phyloP scores from a whole-genome alignment of 306 rosid species.

The Vigna hirtella region DNA sequence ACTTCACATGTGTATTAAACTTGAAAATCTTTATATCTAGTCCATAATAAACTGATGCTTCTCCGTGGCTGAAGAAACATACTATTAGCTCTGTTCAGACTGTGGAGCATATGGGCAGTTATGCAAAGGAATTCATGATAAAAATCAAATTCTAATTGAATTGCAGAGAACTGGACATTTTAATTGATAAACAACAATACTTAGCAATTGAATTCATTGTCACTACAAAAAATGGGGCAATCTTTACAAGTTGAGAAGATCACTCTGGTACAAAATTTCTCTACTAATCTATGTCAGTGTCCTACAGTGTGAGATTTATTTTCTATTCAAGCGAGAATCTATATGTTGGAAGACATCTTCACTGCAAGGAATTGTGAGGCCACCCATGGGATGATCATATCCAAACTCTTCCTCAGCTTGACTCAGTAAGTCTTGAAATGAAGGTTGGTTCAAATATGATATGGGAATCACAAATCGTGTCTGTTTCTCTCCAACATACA shows the following conservation, averaged over 20 bases:
- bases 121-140: background rate
- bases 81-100: background rate
- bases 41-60: background rate
- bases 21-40: background rate
- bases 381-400: conserved; percentile 59
- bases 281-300: conserved; percentile 9
- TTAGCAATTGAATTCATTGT: background rate
- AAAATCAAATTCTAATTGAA: background rate
- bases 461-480: conserved; percentile 53
- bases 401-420: conserved; percentile 53
- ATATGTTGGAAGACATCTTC: conserved; percentile 26
- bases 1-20: background rate
- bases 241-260: conserved; percentile 5
- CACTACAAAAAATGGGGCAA: background rate
- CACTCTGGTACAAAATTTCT: background rate
- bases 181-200: background rate
- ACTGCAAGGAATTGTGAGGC: conserved; percentile 55
- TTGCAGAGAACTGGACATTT: background rate
- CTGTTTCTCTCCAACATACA: conserved; percentile 59
- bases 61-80: background rate
- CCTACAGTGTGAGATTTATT: background rate
- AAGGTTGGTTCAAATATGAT: conserved; percentile 54
- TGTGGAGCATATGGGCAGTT: background rate
- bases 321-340: background rate
- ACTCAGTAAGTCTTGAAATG: conserved; percentile 49